These are phyloP conservation scores for Teunomyces tritomae DNA, from an alignment of 805 yeast species.

Conservation along the genomic window DNA sequence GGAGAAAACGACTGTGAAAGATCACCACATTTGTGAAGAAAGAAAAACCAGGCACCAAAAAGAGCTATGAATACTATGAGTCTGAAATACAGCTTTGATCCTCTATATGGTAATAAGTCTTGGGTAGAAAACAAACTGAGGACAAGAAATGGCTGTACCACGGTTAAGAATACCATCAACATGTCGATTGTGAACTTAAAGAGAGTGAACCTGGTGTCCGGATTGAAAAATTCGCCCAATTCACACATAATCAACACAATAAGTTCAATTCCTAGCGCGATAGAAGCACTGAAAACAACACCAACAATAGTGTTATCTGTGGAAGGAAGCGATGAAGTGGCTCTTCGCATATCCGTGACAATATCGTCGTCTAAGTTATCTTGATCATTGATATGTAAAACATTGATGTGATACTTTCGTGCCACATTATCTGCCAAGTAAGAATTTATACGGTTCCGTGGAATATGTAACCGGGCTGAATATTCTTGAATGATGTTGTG, in stretches of 20 bases:
- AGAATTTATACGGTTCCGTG: conserved; percentile 26
- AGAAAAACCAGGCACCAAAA: conserved; percentile 30
- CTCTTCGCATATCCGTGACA: background rate
- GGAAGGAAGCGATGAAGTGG: conserved; percentile 1
- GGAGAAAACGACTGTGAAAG: conserved; percentile 26
- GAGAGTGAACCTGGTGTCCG: conserved; percentile 25
- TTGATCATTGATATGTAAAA: conserved; percentile 14
- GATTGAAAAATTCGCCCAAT: conserved; percentile 21
- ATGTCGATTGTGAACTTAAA: conserved; percentile 40
- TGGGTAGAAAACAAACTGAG: conserved; percentile 30
- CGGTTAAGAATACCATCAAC: conserved; percentile 37
- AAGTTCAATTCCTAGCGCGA: conserved; percentile 31
- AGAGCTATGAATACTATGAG: conserved; percentile 6
- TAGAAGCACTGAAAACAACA: conserved; percentile 25
- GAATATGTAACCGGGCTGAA: conserved; percentile 14
- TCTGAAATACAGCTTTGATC: conserved; percentile 3
- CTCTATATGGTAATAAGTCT: conserved; percentile 18
- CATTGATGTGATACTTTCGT: conserved; percentile 12
- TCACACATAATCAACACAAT: conserved; percentile 38
- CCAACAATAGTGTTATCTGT: conserved; percentile 14
- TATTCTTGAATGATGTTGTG: conserved; percentile 24
- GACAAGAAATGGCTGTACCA: conserved; percentile 44
- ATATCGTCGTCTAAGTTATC: conserved; percentile 13
- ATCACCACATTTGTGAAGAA: conserved; percentile 33
- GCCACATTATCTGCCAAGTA: conserved; percentile 16